phyloP scores from a whole-genome alignment of 768 basidiomycete species.

The Suillus placidus region DNA sequence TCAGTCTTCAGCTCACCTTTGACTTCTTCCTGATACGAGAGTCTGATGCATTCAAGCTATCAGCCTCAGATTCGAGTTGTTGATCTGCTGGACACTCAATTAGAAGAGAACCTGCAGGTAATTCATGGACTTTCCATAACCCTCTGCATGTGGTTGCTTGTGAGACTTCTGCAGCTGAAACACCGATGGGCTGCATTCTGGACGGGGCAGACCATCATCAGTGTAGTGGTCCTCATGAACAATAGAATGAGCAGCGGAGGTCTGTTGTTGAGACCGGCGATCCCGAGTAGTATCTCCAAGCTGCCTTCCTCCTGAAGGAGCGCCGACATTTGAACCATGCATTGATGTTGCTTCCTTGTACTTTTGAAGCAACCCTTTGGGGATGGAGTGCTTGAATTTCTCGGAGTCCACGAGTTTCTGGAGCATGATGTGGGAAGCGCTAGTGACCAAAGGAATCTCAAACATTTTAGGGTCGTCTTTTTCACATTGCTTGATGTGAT shows the following conservation, averaged over 20 bases:
- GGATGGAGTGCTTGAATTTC: not conserved
- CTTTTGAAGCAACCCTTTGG: not conserved
- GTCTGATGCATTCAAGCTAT: not conserved
- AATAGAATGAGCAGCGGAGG: not conserved
- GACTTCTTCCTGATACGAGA: not conserved
- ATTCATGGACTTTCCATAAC: not conserved
- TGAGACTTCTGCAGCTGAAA: not conserved
- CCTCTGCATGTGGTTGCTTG: not conserved
- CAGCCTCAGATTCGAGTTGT: not conserved
- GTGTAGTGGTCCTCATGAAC: not conserved
- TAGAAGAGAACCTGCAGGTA: not conserved
- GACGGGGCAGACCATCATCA: not conserved
- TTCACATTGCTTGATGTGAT: not conserved
- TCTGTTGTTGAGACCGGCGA: not conserved
- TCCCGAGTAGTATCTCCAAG: not conserved
- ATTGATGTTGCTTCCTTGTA: not conserved
- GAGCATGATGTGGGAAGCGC: not conserved
- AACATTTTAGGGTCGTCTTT: not conserved
- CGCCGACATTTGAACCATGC: not conserved
- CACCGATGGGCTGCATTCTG: not conserved
- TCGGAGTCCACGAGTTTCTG: not conserved
- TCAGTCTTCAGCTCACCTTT: not conserved
- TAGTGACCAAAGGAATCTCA: not conserved
- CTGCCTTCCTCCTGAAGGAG: not conserved
- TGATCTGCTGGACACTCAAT: not conserved